A percentile compares a stretch with the other conserved stretches of the same genome.
phyloP scores from a whole-genome alignment of 768 basidiomycete species.

The Serendipita sp. region DNA sequence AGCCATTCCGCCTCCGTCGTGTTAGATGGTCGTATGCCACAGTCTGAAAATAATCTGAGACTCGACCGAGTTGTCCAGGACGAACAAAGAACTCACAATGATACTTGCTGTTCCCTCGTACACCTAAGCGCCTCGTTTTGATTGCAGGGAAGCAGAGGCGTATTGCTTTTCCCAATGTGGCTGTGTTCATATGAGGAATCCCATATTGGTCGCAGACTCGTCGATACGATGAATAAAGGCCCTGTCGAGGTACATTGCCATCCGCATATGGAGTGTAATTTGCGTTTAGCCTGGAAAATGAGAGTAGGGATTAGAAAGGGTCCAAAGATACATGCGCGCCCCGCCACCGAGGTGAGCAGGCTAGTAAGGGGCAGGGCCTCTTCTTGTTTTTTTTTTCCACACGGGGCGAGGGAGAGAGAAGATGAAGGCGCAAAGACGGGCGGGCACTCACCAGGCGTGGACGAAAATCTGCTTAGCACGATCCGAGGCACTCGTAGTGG shows the following conservation, averaged over 20 bases:
- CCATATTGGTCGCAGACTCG: constrained; percentile 85
- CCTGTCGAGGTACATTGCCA: constrained; percentile 86
- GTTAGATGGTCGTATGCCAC: constrained; percentile 83
- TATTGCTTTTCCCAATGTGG: constrained; percentile 89
- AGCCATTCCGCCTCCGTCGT: constrained; percentile 83
- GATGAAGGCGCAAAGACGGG: constrained; percentile 7
- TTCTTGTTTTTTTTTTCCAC: too few species aligned
- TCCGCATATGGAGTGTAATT: constrained; percentile 86
- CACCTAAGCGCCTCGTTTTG: constrained; percentile 85
- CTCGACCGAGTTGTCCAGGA: constrained; percentile 17
- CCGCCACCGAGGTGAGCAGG: neutral
- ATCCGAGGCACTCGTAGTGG: constrained; percentile 82
- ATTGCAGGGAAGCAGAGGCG: constrained; percentile 86
- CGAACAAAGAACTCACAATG: constrained; percentile 50
- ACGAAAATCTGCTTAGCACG: constrained; percentile 87
- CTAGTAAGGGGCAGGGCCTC: too few species aligned
- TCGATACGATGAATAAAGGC: constrained; percentile 85
- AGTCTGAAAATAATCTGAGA: constrained; percentile 47
- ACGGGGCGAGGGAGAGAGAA: constrained; percentile 1
- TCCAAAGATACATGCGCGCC: neutral
- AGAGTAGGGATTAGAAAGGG: neutral
- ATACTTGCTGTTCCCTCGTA: constrained; percentile 91
- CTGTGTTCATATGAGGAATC: constrained; percentile 89
- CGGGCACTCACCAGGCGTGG: constrained; percentile 60
- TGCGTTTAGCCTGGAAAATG: constrained; percentile 21